Conservation (phyloP, 2,329 filamentous ascomycete species). For the Esteya vermicola region DNA sequence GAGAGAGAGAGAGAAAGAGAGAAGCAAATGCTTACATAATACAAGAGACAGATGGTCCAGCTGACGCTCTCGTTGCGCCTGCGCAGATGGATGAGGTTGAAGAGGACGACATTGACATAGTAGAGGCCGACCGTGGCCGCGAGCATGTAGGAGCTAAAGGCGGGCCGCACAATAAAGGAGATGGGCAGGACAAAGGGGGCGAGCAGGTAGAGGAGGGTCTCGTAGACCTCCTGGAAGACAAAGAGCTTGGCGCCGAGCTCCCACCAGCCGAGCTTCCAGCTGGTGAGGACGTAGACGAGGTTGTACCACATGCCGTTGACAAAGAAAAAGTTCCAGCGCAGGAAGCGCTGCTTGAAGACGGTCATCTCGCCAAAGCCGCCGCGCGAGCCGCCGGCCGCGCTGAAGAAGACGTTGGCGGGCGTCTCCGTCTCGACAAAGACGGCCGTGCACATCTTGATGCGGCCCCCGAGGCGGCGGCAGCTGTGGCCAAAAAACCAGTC, state of each 20-base stretch:
- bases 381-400: background rate
- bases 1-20: background rate
- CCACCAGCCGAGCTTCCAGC: slow-evolving; percentile 4
- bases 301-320: slow-evolving; percentile 6
- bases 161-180: slow-evolving; percentile 2
- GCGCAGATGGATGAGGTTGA: slow-evolving; percentile 3
- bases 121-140: slow-evolving; percentile 2
- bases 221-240: slow-evolving; percentile 5
- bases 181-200: slow-evolving; percentile 5
- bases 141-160: slow-evolving; percentile 1
- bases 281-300: slow-evolving; percentile 3
- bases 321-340: slow-evolving; percentile 5
- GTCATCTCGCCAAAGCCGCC: slow-evolving; percentile 6
- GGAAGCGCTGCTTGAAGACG: slow-evolving; percentile 4
- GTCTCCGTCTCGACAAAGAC: slow-evolving; percentile 6
- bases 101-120: slow-evolving; percentile 1
- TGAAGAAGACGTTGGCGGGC: slow-evolving; percentile 1
- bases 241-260: slow-evolving; percentile 5
- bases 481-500: slow-evolving; percentile 7
- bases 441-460: slow-evolving; percentile 5
- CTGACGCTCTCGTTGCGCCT: background rate
- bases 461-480: slow-evolving; percentile 5
- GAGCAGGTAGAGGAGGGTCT: slow-evolving; percentile 4
- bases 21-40: slow-evolving; percentile 1
- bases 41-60: slow-evolving; percentile 1